Conservation (phyloP, 1,284 basidiomycete genomes). For the Hortiboletus rubellus region DNA sequence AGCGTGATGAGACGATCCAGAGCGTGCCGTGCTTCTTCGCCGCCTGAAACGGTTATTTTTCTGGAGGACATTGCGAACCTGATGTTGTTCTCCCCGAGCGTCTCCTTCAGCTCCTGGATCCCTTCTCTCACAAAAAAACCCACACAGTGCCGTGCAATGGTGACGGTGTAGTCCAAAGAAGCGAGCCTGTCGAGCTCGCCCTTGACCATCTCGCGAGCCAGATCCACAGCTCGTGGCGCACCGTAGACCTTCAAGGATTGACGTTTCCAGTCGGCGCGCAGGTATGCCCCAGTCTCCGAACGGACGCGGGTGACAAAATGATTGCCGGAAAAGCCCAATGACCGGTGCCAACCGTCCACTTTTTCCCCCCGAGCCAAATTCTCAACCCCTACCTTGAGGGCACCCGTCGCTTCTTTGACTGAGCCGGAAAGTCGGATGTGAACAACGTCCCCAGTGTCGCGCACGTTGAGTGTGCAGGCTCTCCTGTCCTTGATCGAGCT, state of each 20-base stretch:
- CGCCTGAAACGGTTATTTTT: slow-evolving; percentile 47
- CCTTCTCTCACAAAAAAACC: slow-evolving; percentile 51
- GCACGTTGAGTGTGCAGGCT: slow-evolving; percentile 30
- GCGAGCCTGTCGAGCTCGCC: no score
- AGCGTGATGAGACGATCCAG: slow-evolving; percentile 45
- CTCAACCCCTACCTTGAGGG: background rate
- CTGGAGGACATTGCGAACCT: slow-evolving; percentile 38
- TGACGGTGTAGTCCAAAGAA: slow-evolving; percentile 37
- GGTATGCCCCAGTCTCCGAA: slow-evolving; percentile 39
- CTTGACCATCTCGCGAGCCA: no score
- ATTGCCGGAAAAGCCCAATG: slow-evolving; percentile 33
- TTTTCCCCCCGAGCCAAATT: slow-evolving; percentile 50
- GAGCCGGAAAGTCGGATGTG: slow-evolving; percentile 23
- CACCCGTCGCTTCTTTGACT: no score
- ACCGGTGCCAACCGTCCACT: slow-evolving; percentile 50
- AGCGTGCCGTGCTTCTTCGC: slow-evolving; percentile 48
- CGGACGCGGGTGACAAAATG: slow-evolving; percentile 39
- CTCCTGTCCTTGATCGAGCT: slow-evolving; percentile 35
- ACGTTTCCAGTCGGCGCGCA: slow-evolving; percentile 45
- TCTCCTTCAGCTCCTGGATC: slow-evolving; percentile 46
- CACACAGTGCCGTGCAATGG: slow-evolving; percentile 39
- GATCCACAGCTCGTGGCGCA: slow-evolving; percentile 2
- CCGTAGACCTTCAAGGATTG: slow-evolving; percentile 46
- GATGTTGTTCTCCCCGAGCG: slow-evolving; percentile 52
- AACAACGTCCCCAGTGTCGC: slow-evolving; percentile 22